Conservation (phyloP, 2,329 filamentous ascomycete species). For the Alternaria burnsii region DNA sequence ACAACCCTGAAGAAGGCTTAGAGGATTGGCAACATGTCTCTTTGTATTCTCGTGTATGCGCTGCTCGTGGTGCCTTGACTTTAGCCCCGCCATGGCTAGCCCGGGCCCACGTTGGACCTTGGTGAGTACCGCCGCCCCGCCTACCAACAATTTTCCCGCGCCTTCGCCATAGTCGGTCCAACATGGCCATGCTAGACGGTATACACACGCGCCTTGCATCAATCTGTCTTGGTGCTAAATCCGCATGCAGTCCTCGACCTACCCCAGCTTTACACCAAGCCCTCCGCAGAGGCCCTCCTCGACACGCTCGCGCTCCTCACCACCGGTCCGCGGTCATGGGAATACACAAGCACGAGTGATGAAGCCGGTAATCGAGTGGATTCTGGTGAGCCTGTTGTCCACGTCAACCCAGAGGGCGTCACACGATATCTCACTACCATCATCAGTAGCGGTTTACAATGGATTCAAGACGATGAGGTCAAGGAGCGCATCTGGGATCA, state of each 20-base stretch:
- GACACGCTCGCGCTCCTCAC: constrained; percentile 72
- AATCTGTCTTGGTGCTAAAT: constrained; percentile 20
- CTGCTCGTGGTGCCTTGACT: background rate
- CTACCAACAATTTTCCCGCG: constrained; percentile 14
- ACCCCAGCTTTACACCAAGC: constrained; percentile 83
- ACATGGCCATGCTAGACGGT: constrained; percentile 44
- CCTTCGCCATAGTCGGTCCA: constrained; percentile 12
- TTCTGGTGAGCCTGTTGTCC: constrained; percentile 1
- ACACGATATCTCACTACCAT: constrained; percentile 74
- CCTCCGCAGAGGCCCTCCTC: constrained; percentile 70
- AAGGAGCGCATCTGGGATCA: constrained; percentile 78
- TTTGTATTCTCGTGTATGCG: background rate
- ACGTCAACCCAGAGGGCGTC: constrained; percentile 61
- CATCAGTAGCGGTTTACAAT: constrained; percentile 71
- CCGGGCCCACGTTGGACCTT: constrained; percentile 28
- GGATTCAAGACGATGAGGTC: constrained; percentile 72
- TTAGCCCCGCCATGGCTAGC: constrained; percentile 18
- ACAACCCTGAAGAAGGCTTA: constrained; percentile 66
- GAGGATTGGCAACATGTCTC: constrained; percentile 11
- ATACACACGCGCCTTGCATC: constrained; percentile 6
- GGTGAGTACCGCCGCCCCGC: constrained; percentile 17
- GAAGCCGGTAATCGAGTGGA: constrained; percentile 8
- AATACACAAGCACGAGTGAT: constrained; percentile 50
- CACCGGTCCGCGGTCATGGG: constrained; percentile 74
- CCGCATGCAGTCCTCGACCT: constrained; percentile 70